Evolutionary conservation across 495 filamentous ascomycete genomes (phyloP), one percentile per base, ranked within the genome.

Genomic region (Tuber borchii): DNA sequence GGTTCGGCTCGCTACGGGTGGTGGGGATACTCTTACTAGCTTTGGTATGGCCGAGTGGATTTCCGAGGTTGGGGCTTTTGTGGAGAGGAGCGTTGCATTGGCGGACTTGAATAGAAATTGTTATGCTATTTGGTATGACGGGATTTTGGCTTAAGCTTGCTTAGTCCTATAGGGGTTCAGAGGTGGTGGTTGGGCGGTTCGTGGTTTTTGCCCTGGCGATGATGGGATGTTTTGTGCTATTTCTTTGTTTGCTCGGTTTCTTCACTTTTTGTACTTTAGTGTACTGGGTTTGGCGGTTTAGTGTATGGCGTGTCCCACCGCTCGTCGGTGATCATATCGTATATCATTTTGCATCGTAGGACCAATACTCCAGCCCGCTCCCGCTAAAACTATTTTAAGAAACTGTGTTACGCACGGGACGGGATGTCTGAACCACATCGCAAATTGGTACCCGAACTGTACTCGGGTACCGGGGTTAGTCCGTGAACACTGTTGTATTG

Each of bases 11-110:
- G 92, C 92, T 1, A 93, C 89, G 71, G 93, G 90, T 0, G 95
- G 94, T 7, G 92, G 90, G 39, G 94, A 98, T 84, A 91, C 90
- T 70, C 86, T 99, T 22, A 92, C 92, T 2, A 87, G 88, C 2
- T 88, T 91, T 56, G 96, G 95, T 0, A 87, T 98, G 84, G 90
- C 91, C 0, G 95, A 99, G 84, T 97, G 97, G 84, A 91, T 95
- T n/a, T 89, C 86, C 70, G 90, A 90, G 81, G 90, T 98, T n/a
- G 90, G 92, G 9, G 89, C 90, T 45, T 87, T 97, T 77, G 91
- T 93, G 20, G 94, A 97, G 20, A 90, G 92, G 84, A 83, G 97
- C 78, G 87, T 88, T 74, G 89, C 88, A 81, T 89, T 97, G 39
- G 89, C 91, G 17, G 87, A 88, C 68, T 91, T 97, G 46, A 95